Evolutionary conservation across 805 yeast genomes (phyloP).

Genomic region (Wickerhamiella lipophila): DNA sequence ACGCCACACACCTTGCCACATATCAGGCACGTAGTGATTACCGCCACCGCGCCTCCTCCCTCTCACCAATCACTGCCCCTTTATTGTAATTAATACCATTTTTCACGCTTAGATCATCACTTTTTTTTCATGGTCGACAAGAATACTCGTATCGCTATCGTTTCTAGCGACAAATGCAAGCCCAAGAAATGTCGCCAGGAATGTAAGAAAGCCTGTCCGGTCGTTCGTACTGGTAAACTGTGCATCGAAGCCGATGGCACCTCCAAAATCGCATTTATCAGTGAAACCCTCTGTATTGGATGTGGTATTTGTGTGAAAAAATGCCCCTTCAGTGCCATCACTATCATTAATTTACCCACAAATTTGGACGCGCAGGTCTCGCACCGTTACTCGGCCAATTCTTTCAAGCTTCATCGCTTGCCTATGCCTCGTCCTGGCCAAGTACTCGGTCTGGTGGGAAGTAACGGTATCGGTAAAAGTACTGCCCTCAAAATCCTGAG

Average conservation of each 20-base stretch:
- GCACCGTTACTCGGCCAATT: constrained; percentile 94
- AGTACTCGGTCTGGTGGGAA: constrained; percentile 93
- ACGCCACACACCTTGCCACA: no score
- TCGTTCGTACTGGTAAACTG: constrained; percentile 90
- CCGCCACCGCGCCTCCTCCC: no score
- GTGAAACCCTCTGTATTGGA: constrained; percentile 90
- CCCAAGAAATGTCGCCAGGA: constrained; percentile 98
- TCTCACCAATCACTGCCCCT: neutral
- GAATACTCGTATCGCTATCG: constrained; percentile 71
- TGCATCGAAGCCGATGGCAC: constrained; percentile 94
- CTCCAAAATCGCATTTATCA: constrained; percentile 84
- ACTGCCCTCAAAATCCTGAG: constrained; percentile 94
- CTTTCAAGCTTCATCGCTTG: constrained; percentile 90
- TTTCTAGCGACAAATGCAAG: constrained; percentile 86
- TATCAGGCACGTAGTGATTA: no score
- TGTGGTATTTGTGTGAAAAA: constrained; percentile 99
- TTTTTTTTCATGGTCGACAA: constrained; percentile 12
- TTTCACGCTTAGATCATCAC: neutral
- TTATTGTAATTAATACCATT: neutral
- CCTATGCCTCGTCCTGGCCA: constrained; percentile 99
- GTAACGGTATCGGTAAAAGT: constrained; percentile 98
- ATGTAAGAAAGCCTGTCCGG: constrained; percentile 94
- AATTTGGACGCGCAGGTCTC: constrained; percentile 86
- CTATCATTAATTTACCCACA: constrained; percentile 90
- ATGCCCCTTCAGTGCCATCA: constrained; percentile 96